Percentiles rank a stretch among this genome's conserved stretches.
Evolutionary conservation across 169 alveolate genomes (phyloP).

Genomic region (Cryptosporidium sp.): DNA sequence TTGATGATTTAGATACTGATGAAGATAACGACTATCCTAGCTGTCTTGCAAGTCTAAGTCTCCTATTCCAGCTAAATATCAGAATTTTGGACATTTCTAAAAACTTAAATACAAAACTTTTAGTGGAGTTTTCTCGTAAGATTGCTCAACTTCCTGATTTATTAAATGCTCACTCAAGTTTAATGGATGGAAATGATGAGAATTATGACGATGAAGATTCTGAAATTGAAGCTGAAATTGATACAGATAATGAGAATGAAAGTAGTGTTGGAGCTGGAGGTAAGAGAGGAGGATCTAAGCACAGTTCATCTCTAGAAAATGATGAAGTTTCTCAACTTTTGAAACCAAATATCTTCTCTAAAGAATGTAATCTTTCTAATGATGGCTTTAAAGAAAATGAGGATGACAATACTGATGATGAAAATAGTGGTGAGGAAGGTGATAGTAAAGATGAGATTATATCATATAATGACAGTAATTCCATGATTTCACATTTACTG

Average conservation of each 20-base stretch:
- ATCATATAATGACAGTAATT: neutral
- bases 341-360: constrained; percentile 1
- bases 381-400: neutral
- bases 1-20: neutral
- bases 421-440: neutral
- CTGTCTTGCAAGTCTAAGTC: constrained; percentile 44
- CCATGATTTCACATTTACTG: constrained; percentile 22
- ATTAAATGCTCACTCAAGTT: constrained; percentile 17
- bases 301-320: neutral
- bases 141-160: constrained; percentile 62
- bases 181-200: constrained; percentile 42
- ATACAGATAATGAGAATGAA: neutral
- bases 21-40: constrained; percentile 35
- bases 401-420: neutral
- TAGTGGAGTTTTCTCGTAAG: constrained; percentile 18
- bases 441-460: constrained; percentile 21
- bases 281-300: neutral
- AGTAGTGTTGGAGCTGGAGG: neutral
- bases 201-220: constrained; percentile 1
- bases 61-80: constrained; percentile 3
- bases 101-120: constrained; percentile 3
- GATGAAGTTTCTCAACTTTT: constrained; percentile 9
- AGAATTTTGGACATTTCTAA: constrained; percentile 1
- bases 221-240: neutral
- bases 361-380: neutral